Percentiles rank a stretch among this genome's conserved stretches.
Evolutionary conservation across 331 rosid genomes (phyloP).

Genomic region (Stylosanthes scabra): DNA sequence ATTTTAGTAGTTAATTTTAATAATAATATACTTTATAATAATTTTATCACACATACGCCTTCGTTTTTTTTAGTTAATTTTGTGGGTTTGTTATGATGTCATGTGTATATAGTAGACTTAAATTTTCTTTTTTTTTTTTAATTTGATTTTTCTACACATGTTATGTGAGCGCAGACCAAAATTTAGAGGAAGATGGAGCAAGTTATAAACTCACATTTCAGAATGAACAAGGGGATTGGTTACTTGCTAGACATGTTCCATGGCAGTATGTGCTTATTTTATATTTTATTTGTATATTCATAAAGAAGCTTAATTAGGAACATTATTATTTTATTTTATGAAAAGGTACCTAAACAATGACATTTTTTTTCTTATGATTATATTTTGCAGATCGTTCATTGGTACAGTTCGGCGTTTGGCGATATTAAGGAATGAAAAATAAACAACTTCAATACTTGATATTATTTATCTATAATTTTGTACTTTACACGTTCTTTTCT

Average conservation of each 20-base stretch:
- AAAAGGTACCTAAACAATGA: slow-evolving; percentile 19
- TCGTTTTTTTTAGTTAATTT: no score
- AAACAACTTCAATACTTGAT: no score
- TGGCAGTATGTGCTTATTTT: slow-evolving; percentile 66
- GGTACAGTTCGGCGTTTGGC: slow-evolving; percentile 66
- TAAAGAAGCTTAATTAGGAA: background rate
- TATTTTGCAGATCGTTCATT: slow-evolving; percentile 67
- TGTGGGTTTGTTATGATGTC: slow-evolving; percentile 3
- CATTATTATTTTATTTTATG: background rate
- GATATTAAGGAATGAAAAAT: slow-evolving; percentile 48
- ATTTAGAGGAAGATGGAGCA: slow-evolving; percentile 37
- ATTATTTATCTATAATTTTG: no score
- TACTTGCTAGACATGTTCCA: slow-evolving; percentile 70
- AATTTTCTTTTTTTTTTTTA: background rate
- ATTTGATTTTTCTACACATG: slow-evolving; percentile 3
- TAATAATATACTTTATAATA: no score
- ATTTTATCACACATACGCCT: no score
- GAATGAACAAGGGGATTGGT: slow-evolving; percentile 76
- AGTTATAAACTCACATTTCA: slow-evolving; percentile 61
- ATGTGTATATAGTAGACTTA: slow-evolving; percentile 17
- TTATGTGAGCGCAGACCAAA: slow-evolving; percentile 44
- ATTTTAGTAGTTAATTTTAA: no score
- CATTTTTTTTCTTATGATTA: slow-evolving; percentile 28
- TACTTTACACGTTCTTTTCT: no score
- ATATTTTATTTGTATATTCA: background rate